A percentile compares a stretch with the other conserved stretches of the same genome.
phyloP scores from a whole-genome alignment of 805 yeast species.

The Candida alai region DNA sequence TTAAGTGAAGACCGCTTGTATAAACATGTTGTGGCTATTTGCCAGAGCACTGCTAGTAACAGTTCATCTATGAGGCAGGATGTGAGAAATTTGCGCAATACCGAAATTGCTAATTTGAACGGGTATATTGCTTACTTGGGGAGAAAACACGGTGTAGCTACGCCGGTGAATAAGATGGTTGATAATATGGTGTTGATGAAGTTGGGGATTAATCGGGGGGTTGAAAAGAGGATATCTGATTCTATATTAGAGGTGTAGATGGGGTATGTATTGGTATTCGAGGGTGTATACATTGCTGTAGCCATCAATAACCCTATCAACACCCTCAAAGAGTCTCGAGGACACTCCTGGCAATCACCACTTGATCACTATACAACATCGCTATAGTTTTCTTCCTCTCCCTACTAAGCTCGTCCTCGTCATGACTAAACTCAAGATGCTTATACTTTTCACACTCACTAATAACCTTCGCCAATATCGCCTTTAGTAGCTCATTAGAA shows the following conservation, averaged over 20 bases:
- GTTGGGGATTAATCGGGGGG: constrained; percentile 25
- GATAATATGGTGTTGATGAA: constrained; percentile 41
- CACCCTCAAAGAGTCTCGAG: not conserved
- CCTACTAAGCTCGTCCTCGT: constrained; percentile 13
- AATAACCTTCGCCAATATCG: constrained; percentile 28
- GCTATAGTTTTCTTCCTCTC: constrained; percentile 19
- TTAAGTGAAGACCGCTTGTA: constrained; percentile 34
- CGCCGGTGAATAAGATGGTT: constrained; percentile 48
- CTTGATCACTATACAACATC: constrained; percentile 22
- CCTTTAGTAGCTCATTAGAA: constrained; percentile 24
- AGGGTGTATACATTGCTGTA: not conserved
- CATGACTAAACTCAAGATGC: constrained; percentile 16
- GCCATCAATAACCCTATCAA: too few species aligned
- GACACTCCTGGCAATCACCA: constrained; percentile 19
- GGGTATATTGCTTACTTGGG: constrained; percentile 71
- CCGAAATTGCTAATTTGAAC: constrained; percentile 81
- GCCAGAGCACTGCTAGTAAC: constrained; percentile 48
- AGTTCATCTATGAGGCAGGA: constrained; percentile 74
- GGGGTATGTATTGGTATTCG: too few species aligned
- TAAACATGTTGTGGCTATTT: constrained; percentile 25
- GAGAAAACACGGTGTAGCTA: constrained; percentile 33
- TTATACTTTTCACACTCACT: constrained; percentile 19
- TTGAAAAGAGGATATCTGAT: constrained; percentile 16
- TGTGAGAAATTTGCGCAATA: constrained; percentile 46
- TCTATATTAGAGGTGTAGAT: constrained; percentile 5